Conservation (phyloP, 768 basidiomycete genomes). For the Termitomyces sp. region DNA sequence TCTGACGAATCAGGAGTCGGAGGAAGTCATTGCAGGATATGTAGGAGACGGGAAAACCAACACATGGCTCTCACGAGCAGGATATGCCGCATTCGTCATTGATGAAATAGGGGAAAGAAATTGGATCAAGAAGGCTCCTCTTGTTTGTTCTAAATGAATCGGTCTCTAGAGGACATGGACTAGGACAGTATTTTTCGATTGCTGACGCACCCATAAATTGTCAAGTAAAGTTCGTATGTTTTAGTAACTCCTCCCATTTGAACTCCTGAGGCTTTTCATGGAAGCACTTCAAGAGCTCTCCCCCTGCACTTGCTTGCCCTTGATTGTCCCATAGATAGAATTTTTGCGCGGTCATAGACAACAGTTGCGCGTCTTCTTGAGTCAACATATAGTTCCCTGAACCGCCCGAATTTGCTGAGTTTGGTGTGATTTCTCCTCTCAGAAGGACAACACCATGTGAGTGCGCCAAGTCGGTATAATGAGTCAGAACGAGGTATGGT, state of each 20-base stretch:
- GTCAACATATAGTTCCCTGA: conserved; percentile 56
- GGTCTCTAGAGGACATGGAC: not conserved
- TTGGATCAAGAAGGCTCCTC: conserved; percentile 55
- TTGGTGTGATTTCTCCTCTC: conserved; percentile 87
- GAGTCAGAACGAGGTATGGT: conserved; percentile 85
- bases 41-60: conserved; percentile 60
- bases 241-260: conserved; percentile 77
- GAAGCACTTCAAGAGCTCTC: conserved; percentile 61
- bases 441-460: conserved; percentile 83
- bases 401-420: conserved; percentile 33
- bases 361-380: conserved; percentile 81
- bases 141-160: conserved; percentile 27
- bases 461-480: conserved; percentile 84
- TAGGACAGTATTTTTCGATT: not conserved
- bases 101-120: conserved; percentile 52
- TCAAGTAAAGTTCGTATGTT: conserved; percentile 35
- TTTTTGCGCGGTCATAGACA: conserved; percentile 77
- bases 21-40: conserved; percentile 55
- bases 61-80: conserved; percentile 47
- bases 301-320: conserved; percentile 34
- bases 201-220: conserved; percentile 8
- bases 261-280: conserved; percentile 79
- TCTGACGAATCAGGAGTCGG: conserved; percentile 45
- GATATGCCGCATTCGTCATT: conserved; percentile 58
- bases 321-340: conserved; percentile 71